Percentiles rank a stretch among this genome's conserved stretches.
Evolutionary conservation across 2,329 filamentous ascomycete genomes (phyloP).

Genomic region (Cladophialophora exuberans): DNA sequence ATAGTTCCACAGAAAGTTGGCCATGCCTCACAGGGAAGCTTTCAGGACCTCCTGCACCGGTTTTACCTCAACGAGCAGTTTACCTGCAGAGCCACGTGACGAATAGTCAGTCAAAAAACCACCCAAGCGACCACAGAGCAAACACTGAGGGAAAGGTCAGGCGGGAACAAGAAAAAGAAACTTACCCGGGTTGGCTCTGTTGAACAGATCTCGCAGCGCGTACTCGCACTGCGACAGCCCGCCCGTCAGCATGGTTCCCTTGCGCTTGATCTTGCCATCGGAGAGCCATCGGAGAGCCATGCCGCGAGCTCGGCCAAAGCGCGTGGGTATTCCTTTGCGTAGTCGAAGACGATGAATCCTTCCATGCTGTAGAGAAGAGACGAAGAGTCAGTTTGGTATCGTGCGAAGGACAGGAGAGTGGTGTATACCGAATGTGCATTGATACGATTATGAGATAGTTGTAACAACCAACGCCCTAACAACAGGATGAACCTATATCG

Average conservation of each 20-base stretch:
- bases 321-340: constrained; percentile 57
- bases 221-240: constrained; percentile 67
- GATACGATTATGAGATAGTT: constrained; percentile 57
- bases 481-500: too few species aligned
- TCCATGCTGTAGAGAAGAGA: constrained; percentile 64
- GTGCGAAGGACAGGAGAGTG: neutral
- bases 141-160: too few species aligned
- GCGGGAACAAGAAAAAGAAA: constrained; percentile 2
- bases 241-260: constrained; percentile 72
- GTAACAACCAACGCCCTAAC: too few species aligned
- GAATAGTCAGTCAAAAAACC: too few species aligned
- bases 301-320: constrained; percentile 64
- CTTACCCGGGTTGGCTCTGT: constrained; percentile 71
- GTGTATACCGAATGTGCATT: constrained; percentile 54
- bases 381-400: too few species aligned
- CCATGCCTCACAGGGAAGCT: constrained; percentile 24
- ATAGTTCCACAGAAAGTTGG: too few species aligned
- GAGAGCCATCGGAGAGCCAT: too few species aligned
- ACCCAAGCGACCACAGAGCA: too few species aligned
- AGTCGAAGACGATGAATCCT: constrained; percentile 77
- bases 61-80: constrained; percentile 54
- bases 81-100: too few species aligned
- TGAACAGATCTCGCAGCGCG: constrained; percentile 66
- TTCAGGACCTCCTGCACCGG: constrained; percentile 35
- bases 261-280: constrained; percentile 72